Evolutionary conservation across 805 yeast genomes (phyloP).

Genomic region (Candida palmyrensis): DNA sequence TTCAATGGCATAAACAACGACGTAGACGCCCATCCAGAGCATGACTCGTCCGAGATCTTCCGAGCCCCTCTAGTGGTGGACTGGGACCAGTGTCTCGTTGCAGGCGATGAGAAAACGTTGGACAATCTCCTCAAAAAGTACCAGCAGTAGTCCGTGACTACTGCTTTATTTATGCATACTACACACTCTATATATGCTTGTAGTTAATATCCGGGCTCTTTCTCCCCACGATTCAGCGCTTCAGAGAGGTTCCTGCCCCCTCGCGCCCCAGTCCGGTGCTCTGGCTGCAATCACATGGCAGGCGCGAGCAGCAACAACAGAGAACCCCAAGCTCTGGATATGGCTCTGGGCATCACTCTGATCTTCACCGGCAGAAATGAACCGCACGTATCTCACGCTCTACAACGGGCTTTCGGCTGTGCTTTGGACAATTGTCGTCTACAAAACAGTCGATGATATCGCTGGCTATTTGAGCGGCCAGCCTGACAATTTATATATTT

Average conservation of each 20-base stretch:
- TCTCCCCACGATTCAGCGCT: too few species aligned
- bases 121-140: constrained; percentile 26
- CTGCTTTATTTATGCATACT: neutral
- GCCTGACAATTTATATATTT: constrained; percentile 7
- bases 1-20: constrained; percentile 22
- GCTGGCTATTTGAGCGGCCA: constrained; percentile 2
- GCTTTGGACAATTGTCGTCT: neutral
- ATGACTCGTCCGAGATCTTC: constrained; percentile 30
- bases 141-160: constrained; percentile 6
- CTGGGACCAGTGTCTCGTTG: constrained; percentile 41
- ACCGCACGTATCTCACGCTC: constrained; percentile 1
- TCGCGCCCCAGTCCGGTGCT: too few species aligned
- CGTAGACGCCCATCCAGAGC: constrained; percentile 17
- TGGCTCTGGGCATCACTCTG: too few species aligned
- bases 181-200: too few species aligned
- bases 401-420: constrained; percentile 1
- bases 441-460: constrained; percentile 8
- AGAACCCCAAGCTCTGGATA: too few species aligned
- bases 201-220: too few species aligned
- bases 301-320: too few species aligned
- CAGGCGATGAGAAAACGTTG: constrained; percentile 31
- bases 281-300: neutral
- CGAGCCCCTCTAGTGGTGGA: constrained; percentile 39
- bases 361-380: too few species aligned
- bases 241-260: too few species aligned